Evolutionary conservation across 768 basidiomycete species (phyloP), one percentile per base, ranked within the genome.

Genomic region (Hygrocybe punicea): DNA sequence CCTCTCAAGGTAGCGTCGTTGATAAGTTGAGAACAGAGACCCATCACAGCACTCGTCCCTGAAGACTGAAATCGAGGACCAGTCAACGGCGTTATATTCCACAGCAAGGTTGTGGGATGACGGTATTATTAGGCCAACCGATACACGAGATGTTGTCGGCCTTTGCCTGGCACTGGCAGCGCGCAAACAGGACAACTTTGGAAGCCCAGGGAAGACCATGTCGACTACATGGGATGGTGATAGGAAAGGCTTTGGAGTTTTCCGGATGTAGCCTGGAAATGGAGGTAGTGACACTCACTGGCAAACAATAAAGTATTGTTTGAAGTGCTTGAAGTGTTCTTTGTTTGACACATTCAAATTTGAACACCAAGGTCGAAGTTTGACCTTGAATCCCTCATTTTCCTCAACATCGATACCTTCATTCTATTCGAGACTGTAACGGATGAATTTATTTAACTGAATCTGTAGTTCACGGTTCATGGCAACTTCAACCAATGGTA

Each of bases 21-120:
- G 57, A 47, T 53, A 17, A 17, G 36, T 42, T 37, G 17, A 47
- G 16, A 23, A 48, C 61, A 93, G 91, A 69, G 91, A 93, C 63
- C 90, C 91, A 3, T 71, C 81, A 1, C 91, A 91, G 63, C 91
- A 93, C 67, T 71, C 80, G 3, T 80, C 83, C 7, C 73, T 95
- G 50, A 86, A 88, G 71, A 76, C 80, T 14, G 88, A 91, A 65
- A 97, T 98, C 51, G 95, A 98, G 71, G 74, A 80, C 23, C 93
- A 98, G 69, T 93, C 93, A 13, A 87, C 86, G 1, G 90, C 93
- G 4, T 67, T 89, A 16, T 98, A 93, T 66, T 92, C 92, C 2
- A 90, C 89, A 1, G 94, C 94, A 10, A 84, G 92, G n/a, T 73
- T 98, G 55, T 97, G 92, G 93, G 93, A 94, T 65, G 91, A 94